These are phyloP conservation scores for Gossypium schwendimanii DNA, from an alignment of 441 rosid genomes.

Conservation along the genomic window DNA sequence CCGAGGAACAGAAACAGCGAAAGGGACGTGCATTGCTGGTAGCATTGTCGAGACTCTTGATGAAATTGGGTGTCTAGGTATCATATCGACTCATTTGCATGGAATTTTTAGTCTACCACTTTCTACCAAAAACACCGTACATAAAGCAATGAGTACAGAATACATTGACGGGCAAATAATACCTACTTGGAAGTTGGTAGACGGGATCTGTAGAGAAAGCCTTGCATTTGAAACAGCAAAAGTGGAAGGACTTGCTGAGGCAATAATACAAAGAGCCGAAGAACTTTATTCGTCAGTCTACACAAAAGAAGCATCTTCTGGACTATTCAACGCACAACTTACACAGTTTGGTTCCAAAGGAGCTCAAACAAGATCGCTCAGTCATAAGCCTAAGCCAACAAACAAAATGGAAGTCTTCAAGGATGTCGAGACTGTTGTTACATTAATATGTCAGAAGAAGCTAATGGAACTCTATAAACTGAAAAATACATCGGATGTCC, in stretches of 20 bases:
- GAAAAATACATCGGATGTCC: conserved; percentile 26
- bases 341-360: conserved; percentile 22
- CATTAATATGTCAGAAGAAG: conserved; percentile 48
- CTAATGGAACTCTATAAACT: conserved; percentile 36
- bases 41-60: conserved; percentile 82
- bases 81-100: conserved; percentile 93
- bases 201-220: conserved; percentile 92
- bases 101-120: conserved; percentile 82
- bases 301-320: conserved; percentile 17
- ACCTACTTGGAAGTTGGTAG: conserved; percentile 86
- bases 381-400: conserved; percentile 22
- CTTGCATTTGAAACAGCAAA: conserved; percentile 98
- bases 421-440: conserved; percentile 42
- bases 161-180: conserved; percentile 59
- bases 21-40: conserved; percentile 97
- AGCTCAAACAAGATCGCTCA: conserved; percentile 21
- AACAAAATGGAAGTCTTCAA: conserved; percentile 29
- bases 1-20: conserved; percentile 95
- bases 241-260: conserved; percentile 79
- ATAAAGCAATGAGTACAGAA: conserved; percentile 90
- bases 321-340: conserved; percentile 19
- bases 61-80: conserved; percentile 79
- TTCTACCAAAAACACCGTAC: conserved; percentile 40
- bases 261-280: conserved; percentile 75
- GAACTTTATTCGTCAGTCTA: conserved; percentile 56